phyloP scores from a whole-genome alignment of 495 filamentous ascomycete genomes.

The Parathielavia hyrcaniae region DNA sequence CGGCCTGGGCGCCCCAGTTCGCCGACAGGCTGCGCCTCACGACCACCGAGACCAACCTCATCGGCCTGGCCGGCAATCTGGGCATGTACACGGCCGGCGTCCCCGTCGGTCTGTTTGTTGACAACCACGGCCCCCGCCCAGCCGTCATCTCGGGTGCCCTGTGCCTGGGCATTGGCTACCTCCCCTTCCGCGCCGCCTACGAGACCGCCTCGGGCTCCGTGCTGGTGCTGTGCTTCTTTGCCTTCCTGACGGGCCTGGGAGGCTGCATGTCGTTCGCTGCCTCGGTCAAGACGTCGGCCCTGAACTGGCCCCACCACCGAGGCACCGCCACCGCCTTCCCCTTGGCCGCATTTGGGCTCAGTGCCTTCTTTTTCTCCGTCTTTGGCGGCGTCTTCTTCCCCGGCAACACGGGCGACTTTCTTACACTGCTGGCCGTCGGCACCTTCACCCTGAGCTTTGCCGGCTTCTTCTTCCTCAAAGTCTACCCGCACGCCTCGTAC shows the following conservation, averaged over 20 bases:
- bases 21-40: slow-evolving; percentile 77
- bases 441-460: slow-evolving; percentile 67
- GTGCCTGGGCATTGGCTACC: slow-evolving; percentile 69
- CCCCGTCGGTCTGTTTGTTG: slow-evolving; percentile 80
- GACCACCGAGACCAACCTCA: slow-evolving; percentile 83
- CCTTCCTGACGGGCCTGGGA: slow-evolving; percentile 77
- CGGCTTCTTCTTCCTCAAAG: slow-evolving; percentile 74
- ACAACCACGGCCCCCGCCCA: slow-evolving; percentile 71
- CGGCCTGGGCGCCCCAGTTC: slow-evolving; percentile 95
- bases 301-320: slow-evolving; percentile 87
- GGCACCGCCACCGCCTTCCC: slow-evolving; percentile 94
- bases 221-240: slow-evolving; percentile 68
- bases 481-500: slow-evolving; percentile 64
- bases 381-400: slow-evolving; percentile 74
- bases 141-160: slow-evolving; percentile 68
- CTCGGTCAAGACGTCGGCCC: slow-evolving; percentile 78
- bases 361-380: slow-evolving; percentile 90
- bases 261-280: slow-evolving; percentile 82
- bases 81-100: slow-evolving; percentile 94
- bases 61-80: slow-evolving; percentile 86
- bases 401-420: slow-evolving; percentile 70
- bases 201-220: slow-evolving; percentile 60
- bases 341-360: slow-evolving; percentile 85
- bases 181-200: slow-evolving; percentile 63
- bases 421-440: slow-evolving; percentile 73